Evolutionary conservation across 345 rosid species (phyloP).

Genomic region (Syzygium oleosum): DNA sequence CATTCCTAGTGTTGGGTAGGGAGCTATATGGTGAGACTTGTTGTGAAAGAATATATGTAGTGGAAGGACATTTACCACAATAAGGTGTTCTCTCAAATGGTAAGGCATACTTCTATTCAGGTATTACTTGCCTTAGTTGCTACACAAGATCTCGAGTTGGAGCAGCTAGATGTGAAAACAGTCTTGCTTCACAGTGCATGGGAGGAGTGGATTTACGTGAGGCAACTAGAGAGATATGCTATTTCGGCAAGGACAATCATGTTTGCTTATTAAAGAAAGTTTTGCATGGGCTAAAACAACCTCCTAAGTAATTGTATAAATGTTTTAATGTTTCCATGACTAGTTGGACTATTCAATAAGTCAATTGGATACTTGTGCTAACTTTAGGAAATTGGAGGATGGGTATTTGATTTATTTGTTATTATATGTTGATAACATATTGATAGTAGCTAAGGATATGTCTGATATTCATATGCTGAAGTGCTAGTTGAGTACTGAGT

Average conservation of each 20-base stretch:
- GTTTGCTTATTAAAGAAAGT: neutral
- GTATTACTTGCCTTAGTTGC: neutral
- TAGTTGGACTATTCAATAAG: neutral
- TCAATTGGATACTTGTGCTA: neutral
- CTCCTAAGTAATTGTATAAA: neutral
- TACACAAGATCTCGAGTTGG: neutral
- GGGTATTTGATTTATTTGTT: neutral
- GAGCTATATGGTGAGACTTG: too few relatives aligned
- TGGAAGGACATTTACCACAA: too few relatives aligned
- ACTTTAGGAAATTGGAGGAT: neutral
- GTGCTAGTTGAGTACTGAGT: neutral
- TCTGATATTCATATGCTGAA: neutral
- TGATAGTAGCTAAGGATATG: too few relatives aligned
- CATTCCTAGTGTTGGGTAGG: neutral
- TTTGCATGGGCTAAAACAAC: neutral
- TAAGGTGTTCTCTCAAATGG: too few relatives aligned
- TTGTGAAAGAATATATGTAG: accelerated
- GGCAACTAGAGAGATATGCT: accelerated
- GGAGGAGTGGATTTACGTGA: too few relatives aligned
- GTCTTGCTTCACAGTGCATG: neutral
- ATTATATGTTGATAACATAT: neutral
- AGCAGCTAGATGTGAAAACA: neutral
- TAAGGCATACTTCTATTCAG: too few relatives aligned
- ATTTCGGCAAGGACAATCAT: too few relatives aligned
- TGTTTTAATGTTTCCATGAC: accelerated